Base-by-base conservation (phyloP, 371 early-diverging fungal species). In the Entomophthora muscae region DNA sequence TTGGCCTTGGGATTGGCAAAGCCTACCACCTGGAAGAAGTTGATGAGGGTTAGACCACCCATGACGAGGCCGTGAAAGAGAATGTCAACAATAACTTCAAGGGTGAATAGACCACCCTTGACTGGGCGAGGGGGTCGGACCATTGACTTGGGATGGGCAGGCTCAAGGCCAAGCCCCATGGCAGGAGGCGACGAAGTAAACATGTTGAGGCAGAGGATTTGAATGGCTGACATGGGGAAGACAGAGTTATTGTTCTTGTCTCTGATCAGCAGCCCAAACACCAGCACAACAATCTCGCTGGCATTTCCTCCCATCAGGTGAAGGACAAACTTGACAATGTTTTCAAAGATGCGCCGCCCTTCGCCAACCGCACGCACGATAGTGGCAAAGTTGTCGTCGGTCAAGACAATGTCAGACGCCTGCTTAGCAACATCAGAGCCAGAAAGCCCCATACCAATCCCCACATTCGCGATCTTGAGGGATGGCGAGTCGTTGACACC, bases 401-500 rank as follows among this genome's bases (percentile, higher is more conserved):
- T 82, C 17, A 95, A 73, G 5, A 93, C 85, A 67, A 94, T 90
- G 71, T 91, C 90, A 7, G 93, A 84, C 0, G 93, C 91, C 67
- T 91, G 88, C 67, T 91, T 93, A 29, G 93, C 88, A 24, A 93
- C 89, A 64, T 93, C 93, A 2, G 93, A 88, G 17, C 93, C 94
- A 31, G 81, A 80, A 64, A 89, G 79, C 65, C 93, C 93, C 93
- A 93, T 89, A 31, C 91, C 91, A 68, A 93, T 82, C 69, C 94
- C 95, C 24, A 94, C 85, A 75, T 93, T 85, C 17, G 97, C 84
- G 64, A 84, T 80, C 67, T 92, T 93, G 62, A 96, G 80, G 53
- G 91, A 88, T 17, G 90, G 91, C 0, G 90, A 86, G 73, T 96
- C 96, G 67, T 89, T 93, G 53, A 93, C 85, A 75, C 96, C 88